Evolutionary conservation across 768 basidiomycete species (phyloP), one percentile per base, ranked within the genome.

Genomic region (Russula vinacea): DNA sequence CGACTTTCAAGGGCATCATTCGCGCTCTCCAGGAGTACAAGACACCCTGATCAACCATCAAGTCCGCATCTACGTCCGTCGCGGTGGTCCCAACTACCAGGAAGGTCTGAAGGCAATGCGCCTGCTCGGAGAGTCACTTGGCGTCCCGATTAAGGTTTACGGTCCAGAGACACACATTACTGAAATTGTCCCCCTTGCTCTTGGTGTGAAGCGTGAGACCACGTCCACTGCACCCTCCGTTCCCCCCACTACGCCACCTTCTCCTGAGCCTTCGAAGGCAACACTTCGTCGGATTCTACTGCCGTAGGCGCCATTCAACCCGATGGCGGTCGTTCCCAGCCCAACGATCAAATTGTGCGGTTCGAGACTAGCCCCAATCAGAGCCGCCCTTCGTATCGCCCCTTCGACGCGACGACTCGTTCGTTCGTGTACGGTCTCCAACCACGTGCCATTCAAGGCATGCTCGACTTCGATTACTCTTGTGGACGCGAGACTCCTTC

Each of bases 1-100:
- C 96, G 11, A 98, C 96, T 65, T 99, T 99, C 90, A 98, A 98
- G 83, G 96, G 96, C 67, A 99, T 98, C 82, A 99, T 99, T 77
- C 90, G 87, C 51, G 95, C 97, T 19, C 83, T 99, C 69, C 89
- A 96, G 81, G 90, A 94, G 77, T 94, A 83, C 84, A 94, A 94
- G 81, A 78, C 82, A 50, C 87, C 86, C 84, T 98, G 68, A 89
- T 92, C 72, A 79, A 81, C 55, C 88, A 93, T 78, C 78, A 85
- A 61, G 95, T 98, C 78, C 88, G 87, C 77, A 98, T 98, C 78
- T 99, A 91, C 73, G 94, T 98, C 55, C 92, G 96, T 72, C 94
- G 96, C 74, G 96, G 95, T 75, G 96, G 96, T 16, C 97, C 97
- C 66, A 99, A 98, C 84, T 99, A 97, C 83, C 97, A 99, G 80